Evolutionary conservation across 2,329 filamentous ascomycete genomes (phyloP), one percentile per base, ranked within the genome.

Genomic region (Neonectria sp.): DNA sequence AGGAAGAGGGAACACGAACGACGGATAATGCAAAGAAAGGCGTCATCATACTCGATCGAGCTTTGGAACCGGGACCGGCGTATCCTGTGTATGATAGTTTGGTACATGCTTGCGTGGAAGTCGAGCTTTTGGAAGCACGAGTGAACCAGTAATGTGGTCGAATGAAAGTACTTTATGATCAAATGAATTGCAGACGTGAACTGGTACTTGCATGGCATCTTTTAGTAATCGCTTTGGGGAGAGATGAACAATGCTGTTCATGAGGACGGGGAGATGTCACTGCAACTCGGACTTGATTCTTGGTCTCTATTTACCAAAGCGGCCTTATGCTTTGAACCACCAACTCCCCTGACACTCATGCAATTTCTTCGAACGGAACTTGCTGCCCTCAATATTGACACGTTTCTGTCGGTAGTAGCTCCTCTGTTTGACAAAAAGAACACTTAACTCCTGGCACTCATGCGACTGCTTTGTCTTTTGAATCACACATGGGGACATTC

Each of bases 71-170:
- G 60, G 63, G 52, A 63, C 40, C 55, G 56, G 64, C 55, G 56
- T 62, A 51, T 45, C 55, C 27, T 55, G 56, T 46, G 56, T 73
- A 70, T 63, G 69, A 51, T 65, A 60, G 48, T 31, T 60, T 51
- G 53, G 63, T 55, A 53, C 37, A 52, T 63, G 46, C 43, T 64
- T 55, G 37, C 49, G 45, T 64, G 55, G 55, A 21, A 33, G 27
- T 46, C 46, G 35, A 25, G 45, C 33, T 37, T 17, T 59, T 49
- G 56, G 43, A 46, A 56, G 37, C 45, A 48, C 31, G 46, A 31
- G 27, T 31, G 29, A 40, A 56, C 48, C 29, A 13, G 27, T 60
- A 53, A 60, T 46, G 63, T 29, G 57, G 52, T 57, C 29, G 13
- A 59, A 67, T 60, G 52, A 68, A 67, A 52, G 21, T 15, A 27